Evolutionary conservation across 2,329 filamentous ascomycete genomes (phyloP), one percentile per base, ranked within the genome.

Genomic region (Paracamarosporium sp.): DNA sequence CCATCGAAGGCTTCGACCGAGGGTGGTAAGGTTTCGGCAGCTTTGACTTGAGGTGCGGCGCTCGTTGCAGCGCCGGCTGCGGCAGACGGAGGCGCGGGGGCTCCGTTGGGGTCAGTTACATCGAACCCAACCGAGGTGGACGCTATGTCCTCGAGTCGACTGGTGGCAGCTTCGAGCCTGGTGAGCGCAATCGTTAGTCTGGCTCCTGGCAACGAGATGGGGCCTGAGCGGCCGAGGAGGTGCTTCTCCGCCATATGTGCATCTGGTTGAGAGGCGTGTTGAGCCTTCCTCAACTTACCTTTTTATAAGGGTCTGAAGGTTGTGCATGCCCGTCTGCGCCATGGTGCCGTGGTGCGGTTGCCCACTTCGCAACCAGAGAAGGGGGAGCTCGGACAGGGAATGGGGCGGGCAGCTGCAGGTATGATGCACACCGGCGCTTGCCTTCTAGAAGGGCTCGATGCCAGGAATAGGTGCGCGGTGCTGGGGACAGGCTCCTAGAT

Each of bases 111-210:
- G 38, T 57, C 50, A 30, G 47, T 65, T 25, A 66, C 67, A 74
- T 90, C 88, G 65, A 86, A 81, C 53, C 85, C 87, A 15, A 75
- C 69, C 5, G 79, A 72, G n/a, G 92, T 90, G 65, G 91, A 88
- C 44, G 95, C 94, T 72, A 99, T 97, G 77, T 99, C 95, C 82
- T 99, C 95, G 55, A 99, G 87, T 57, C 95, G 89, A 63, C 93
- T 95, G 51, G 95, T 99, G 36, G 95, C 95, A 76, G 95, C 95
- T 85, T 99, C 95, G 68, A 99, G 90, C 81, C 95, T 99, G 76
- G 66, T 64, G 55, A 82, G 73, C 63, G 78, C 66, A 52, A 58
- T 74, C 57, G 79, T 87, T 76, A 87, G 85, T 79, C 64, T 55
- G 62, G 62, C 47, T 67, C 50, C 44, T 62, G 67, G 24, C 25